These are phyloP conservation scores for Poa annua DNA, from an alignment of 176 grass and related monocot species.

Conservation along the genomic window DNA sequence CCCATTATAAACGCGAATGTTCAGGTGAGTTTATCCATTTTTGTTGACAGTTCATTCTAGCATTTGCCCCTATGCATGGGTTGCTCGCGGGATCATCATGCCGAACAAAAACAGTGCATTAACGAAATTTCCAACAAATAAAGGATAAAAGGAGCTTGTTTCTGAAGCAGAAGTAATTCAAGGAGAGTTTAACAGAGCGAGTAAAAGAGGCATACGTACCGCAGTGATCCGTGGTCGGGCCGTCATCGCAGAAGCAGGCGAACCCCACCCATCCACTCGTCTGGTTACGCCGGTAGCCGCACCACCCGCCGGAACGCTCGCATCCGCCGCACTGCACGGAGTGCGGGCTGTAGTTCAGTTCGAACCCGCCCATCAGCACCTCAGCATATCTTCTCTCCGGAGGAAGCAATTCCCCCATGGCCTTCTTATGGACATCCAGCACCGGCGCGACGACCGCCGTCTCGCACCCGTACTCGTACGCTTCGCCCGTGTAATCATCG, in stretches of 20 bases:
- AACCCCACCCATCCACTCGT: background rate
- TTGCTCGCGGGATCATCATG: background rate
- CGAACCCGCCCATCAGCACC: constrained; percentile 33
- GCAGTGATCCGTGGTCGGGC: constrained; percentile 8
- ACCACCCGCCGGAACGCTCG: constrained; percentile 49
- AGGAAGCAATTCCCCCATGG: accelerated
- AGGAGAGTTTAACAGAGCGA: background rate
- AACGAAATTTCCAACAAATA: background rate
- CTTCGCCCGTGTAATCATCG: background rate
- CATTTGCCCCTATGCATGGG: background rate
- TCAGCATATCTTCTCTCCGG: background rate
- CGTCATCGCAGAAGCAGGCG: constrained; percentile 49
- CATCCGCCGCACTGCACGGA: background rate
- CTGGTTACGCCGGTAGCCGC: constrained; percentile 46
- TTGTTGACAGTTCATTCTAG: background rate
- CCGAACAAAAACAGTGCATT: background rate
- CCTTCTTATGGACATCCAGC: background rate
- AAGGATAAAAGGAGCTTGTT: background rate
- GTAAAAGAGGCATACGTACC: background rate
- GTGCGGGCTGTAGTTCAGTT: constrained; percentile 13
- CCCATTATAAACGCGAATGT: no score
- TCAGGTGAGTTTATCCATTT: background rate
- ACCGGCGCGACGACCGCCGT: constrained; percentile 51
- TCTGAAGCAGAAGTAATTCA: background rate
- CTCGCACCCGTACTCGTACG: constrained; percentile 35